Base-by-base conservation (phyloP, 2,329 filamentous ascomycete species). In the Diplocarpon rosae region DNA sequence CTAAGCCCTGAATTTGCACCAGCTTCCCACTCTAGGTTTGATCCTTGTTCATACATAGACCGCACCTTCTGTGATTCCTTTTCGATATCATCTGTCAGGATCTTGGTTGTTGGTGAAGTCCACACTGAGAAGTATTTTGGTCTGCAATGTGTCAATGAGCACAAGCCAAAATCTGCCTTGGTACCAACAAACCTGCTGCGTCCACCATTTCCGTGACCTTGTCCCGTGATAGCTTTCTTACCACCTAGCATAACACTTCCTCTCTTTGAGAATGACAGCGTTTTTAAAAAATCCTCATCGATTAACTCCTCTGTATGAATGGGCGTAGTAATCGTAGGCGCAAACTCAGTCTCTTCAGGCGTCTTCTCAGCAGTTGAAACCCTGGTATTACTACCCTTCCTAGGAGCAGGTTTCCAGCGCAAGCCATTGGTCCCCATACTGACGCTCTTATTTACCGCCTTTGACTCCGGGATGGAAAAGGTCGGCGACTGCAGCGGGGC, bases 211-310 rank as follows among this genome's bases (percentile, higher is more conserved):
- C 30, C 34, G 8, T 57, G 47, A 32, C 46, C 49, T 33, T 59
- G 56, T 1, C 43, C 47, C 49, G 56, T 54, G 2, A 55, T 48
- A 20, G 50, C 57, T 39, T 59, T 62, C 57, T 70, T 70, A 42
- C 68, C 70, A 50, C 71, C 69, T 57, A 79, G 69, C 69, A 81
- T 75, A 55, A 81, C 66, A 62, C 76, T 80, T 52, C 77, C 77
- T 54, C 77, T 69, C 50, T 78, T 77, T 46, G 76, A 79, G 58
- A 81, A 81, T 52, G 69, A 69, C 52, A 81, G 62, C 45, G 68
- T 66, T 52, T 65, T 68, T 56, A 80, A 61, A 57, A 75, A 73
- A 55, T 71, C 73, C 64, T 78, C 72, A 50, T 76, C 75, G 51
- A 78, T 64, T 44, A 80, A 65, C 55, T 62, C 67, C 45, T 73